Conservation (phyloP, 495 filamentous ascomycete genomes). For the Xylaria nigripes region DNA sequence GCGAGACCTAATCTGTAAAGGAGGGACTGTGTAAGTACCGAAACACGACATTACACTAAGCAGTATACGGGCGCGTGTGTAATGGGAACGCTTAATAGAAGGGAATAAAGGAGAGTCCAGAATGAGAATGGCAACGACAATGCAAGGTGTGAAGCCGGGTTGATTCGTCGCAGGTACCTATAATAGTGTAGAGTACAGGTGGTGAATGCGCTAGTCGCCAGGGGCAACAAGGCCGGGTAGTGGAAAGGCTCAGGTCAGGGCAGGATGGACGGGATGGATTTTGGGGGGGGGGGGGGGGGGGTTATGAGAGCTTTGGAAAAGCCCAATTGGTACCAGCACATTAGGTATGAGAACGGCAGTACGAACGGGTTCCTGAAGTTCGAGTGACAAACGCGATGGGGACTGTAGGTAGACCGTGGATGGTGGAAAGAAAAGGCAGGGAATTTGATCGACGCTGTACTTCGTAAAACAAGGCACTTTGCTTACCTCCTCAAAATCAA, state of each 20-base stretch:
- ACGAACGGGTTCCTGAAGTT: neutral
- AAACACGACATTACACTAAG: neutral
- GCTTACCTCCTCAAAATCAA: neutral
- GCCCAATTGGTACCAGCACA: too few relatives aligned
- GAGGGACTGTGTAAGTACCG: neutral
- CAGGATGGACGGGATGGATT: too few relatives aligned
- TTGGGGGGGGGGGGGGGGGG: neutral
- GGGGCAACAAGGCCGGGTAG: neutral
- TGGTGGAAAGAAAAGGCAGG: neutral
- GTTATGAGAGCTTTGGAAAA: neutral
- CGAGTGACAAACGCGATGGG: neutral
- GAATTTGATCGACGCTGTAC: neutral
- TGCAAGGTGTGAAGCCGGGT: neutral
- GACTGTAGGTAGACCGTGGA: too few relatives aligned
- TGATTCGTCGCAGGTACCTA: neutral
- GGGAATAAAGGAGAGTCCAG: neutral
- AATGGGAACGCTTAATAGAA: neutral
- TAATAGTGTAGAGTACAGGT: neutral
- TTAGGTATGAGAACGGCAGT: neutral
- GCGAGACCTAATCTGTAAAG: neutral
- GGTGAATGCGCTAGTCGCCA: neutral
- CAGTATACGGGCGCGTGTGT: neutral
- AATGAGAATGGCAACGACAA: neutral
- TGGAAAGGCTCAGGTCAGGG: too few relatives aligned
- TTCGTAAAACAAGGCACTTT: neutral